Percentiles rank a stretch among this genome's conserved stretches.
Conservation (phyloP, 441 rosid species). For the Populus trichocarpa region DNA sequence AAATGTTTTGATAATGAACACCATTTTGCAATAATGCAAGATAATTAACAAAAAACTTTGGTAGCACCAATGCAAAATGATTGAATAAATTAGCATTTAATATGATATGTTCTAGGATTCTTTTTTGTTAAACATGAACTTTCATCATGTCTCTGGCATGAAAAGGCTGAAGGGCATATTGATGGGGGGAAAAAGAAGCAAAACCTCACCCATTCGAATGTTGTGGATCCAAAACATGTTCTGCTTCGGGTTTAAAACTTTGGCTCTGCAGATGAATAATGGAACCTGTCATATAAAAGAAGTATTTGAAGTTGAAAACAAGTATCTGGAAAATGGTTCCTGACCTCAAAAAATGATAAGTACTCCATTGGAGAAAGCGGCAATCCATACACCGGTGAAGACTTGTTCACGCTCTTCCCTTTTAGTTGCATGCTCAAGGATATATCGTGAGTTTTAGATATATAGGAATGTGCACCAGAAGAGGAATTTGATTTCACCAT, state of each 20-base stretch:
- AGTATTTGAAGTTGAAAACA: background rate
- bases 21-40: background rate
- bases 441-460: slow-evolving; percentile 26
- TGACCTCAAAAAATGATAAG: slow-evolving; percentile 70
- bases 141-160: background rate
- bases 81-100: background rate
- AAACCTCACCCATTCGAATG: slow-evolving; percentile 57
- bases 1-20: background rate
- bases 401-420: slow-evolving; percentile 27
- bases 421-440: slow-evolving; percentile 21
- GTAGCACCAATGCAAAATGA: background rate
- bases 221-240: slow-evolving; percentile 41
- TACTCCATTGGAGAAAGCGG: slow-evolving; percentile 82
- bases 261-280: slow-evolving; percentile 49
- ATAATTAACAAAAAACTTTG: background rate
- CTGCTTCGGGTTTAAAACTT: slow-evolving; percentile 69
- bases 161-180: background rate
- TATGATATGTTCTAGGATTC: background rate
- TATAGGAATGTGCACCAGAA: slow-evolving; percentile 37
- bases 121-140: background rate
- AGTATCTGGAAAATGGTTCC: slow-evolving; percentile 6
- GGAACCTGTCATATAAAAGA: background rate
- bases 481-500: slow-evolving; percentile 58
- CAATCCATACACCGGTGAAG: slow-evolving; percentile 51
- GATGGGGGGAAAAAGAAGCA: slow-evolving; percentile 5